Base-by-base conservation (phyloP, 768 basidiomycete genomes). In the Phaeotremella fagi region DNA sequence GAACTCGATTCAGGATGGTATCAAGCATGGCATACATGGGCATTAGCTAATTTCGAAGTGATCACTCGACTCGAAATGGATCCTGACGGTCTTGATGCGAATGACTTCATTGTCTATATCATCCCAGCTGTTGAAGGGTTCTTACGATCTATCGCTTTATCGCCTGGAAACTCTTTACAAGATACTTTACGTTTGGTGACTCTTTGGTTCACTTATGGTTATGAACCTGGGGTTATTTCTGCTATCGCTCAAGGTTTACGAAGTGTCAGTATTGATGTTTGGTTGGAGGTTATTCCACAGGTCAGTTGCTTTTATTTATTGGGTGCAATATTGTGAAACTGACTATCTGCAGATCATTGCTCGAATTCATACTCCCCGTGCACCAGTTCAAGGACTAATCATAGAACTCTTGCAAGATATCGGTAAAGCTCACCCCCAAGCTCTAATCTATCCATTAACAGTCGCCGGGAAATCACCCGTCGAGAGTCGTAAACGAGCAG, bases 21-120 rank as follows among this genome's bases (percentile, higher is more conserved):
- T 75, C 97, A 99, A 72, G 95, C 94, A 16, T 98, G 92, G 92
- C 95, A 99, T 68, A 90, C 90, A 0, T 99, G 91, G 90, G 94
- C 95, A 1, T 78, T 98, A 48, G 86, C 91, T 2, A 97, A 98
- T 74, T 92, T 95, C 60, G 90, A 97, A 50, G 89, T 97, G 57
- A 84, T 98, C 57, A 80, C 81, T 24, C 82, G 86, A 64, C 77
- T 94, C 64, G 90, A 94, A 71, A 80, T 76, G 37, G 83, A 77
- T 42, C 80, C 80, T 53, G 73, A 77, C 9, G 85, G 87, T 49
- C 70, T 85, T 11, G 81, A 82, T 3, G 80, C 81, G 3, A 80
- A 79, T 18, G 80, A 81, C 23, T 80, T 95, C 47, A 84, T 85
- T 16, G 80, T 82, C 2, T 89, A 95, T 73, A 87, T 90, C 48